phyloP scores from a whole-genome alignment of 345 rosid genomes.

The Heritiera fomes region DNA sequence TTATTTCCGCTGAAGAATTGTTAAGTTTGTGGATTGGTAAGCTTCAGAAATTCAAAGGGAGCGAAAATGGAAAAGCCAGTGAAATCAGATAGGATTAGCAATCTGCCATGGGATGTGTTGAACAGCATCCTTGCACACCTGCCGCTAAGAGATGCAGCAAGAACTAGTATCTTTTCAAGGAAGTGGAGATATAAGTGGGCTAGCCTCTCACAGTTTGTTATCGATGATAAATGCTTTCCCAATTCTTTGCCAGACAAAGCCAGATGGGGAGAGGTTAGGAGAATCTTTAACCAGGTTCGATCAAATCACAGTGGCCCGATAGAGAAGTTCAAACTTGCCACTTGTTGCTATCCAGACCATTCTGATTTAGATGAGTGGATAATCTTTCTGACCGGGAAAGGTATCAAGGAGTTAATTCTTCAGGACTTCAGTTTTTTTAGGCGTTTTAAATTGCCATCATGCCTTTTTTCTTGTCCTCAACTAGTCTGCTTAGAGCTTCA shows the following conservation, averaged over 20 bases:
- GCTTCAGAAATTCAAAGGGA: background rate
- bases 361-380: constrained; percentile 33
- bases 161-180: constrained; percentile 34
- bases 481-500: constrained; percentile 37
- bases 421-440: constrained; percentile 24
- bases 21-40: background rate
- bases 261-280: constrained; percentile 32
- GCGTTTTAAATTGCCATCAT: constrained; percentile 31
- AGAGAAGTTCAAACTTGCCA: constrained; percentile 37
- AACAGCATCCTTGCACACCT: constrained; percentile 31
- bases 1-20: background rate
- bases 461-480: constrained; percentile 33
- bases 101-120: constrained; percentile 34
- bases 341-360: constrained; percentile 26
- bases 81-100: constrained; percentile 30
- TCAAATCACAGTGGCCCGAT: constrained; percentile 28
- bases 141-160: constrained; percentile 37
- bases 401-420: constrained; percentile 34
- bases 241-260: constrained; percentile 18
- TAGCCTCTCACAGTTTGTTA: constrained; percentile 32
- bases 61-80: background rate
- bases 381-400: constrained; percentile 13
- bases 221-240: constrained; percentile 34
- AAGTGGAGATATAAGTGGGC: constrained; percentile 43
- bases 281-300: constrained; percentile 25